phyloP scores from a whole-genome alignment of 2,329 filamentous ascomycete genomes.

The Exophiala bonariae region DNA sequence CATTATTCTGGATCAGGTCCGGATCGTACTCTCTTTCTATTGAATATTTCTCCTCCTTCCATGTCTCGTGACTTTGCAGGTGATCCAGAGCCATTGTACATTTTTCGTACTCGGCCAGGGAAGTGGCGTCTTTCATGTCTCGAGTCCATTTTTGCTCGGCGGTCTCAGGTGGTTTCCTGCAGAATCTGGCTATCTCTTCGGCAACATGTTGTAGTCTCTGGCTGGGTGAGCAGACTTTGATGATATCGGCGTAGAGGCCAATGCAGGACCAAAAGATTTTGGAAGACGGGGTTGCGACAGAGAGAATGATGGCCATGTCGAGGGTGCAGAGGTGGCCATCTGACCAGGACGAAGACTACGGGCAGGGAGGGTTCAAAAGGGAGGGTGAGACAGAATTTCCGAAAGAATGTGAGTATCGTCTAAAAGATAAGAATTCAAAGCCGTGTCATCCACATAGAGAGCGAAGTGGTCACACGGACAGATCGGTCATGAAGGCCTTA shows the following conservation, averaged over 20 bases:
- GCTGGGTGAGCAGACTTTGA: constrained; percentile 23
- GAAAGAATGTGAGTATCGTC: too few relatives aligned
- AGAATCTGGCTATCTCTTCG: constrained; percentile 23
- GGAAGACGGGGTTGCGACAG: constrained; percentile 43
- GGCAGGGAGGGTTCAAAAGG: constrained; percentile 35
- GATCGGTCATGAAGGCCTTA: too few relatives aligned
- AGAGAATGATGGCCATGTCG: constrained; percentile 64
- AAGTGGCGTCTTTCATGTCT: constrained; percentile 57
- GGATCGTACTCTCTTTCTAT: constrained; percentile 67
- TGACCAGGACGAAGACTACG: constrained; percentile 64
- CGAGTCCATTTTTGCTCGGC: constrained; percentile 8
- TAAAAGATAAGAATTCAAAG: too few relatives aligned
- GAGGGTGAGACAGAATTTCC: neutral
- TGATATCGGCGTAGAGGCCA: constrained; percentile 20
- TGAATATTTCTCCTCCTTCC: constrained; percentile 70
- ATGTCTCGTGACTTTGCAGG: constrained; percentile 76
- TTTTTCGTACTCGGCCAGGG: constrained; percentile 69
- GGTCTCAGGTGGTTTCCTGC: constrained; percentile 17
- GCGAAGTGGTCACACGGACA: constrained; percentile 3
- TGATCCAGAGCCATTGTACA: constrained; percentile 76
- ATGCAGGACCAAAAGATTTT: constrained; percentile 22
- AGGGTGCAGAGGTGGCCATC: constrained; percentile 54
- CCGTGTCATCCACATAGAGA: constrained; percentile 14
- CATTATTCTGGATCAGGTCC: constrained; percentile 65
- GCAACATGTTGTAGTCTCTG: constrained; percentile 16